A percentile compares a stretch with the other conserved stretches of the same genome.
These are phyloP conservation scores for Fusarium sp. DNA, from an alignment of 2,329 filamentous ascomycete genomes.

Conservation along the genomic window DNA sequence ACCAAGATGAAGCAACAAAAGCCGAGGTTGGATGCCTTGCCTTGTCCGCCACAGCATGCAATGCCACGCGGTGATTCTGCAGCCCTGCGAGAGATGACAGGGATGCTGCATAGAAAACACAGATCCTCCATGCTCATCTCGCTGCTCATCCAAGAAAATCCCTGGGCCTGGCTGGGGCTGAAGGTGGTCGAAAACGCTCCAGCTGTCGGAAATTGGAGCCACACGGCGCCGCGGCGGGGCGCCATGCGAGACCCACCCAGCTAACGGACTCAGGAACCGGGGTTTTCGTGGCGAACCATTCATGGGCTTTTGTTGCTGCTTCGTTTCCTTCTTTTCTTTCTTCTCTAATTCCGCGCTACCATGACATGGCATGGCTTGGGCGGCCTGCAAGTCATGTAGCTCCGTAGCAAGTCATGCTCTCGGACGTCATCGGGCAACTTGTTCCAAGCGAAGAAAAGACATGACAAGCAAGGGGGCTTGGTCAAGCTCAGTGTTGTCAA, in stretches of 20 bases:
- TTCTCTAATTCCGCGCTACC: conserved; percentile 7
- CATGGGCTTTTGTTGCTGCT: conserved; percentile 13
- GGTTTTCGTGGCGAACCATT: conserved; percentile 29
- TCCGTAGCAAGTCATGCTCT: conserved; percentile 13
- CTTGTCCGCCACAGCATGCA: neutral
- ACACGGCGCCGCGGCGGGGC: conserved; percentile 30
- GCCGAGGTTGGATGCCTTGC: neutral
- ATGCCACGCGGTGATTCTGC: conserved; percentile 12
- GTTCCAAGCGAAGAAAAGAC: conserved; percentile 9
- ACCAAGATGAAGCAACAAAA: neutral
- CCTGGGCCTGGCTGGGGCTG: neutral
- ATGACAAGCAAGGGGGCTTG: neutral
- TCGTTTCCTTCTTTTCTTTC: neutral
- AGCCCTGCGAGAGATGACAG: conserved; percentile 29
- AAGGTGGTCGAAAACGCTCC: neutral
- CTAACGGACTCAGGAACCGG: conserved; percentile 34
- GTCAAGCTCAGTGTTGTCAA: conserved; percentile 2
- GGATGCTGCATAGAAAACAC: conserved; percentile 16
- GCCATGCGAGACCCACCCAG: conserved; percentile 35
- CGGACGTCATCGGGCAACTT: conserved; percentile 4
- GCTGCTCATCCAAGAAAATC: neutral
- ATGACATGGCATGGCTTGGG: neutral
- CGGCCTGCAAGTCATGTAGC: conserved; percentile 15
- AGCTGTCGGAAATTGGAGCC: conserved; percentile 31
- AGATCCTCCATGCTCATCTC: conserved; percentile 1